Evolutionary conservation across 257 asterid species (phyloP), one percentile per base, ranked within the genome.

Genomic region (Fraxinus americana): DNA sequence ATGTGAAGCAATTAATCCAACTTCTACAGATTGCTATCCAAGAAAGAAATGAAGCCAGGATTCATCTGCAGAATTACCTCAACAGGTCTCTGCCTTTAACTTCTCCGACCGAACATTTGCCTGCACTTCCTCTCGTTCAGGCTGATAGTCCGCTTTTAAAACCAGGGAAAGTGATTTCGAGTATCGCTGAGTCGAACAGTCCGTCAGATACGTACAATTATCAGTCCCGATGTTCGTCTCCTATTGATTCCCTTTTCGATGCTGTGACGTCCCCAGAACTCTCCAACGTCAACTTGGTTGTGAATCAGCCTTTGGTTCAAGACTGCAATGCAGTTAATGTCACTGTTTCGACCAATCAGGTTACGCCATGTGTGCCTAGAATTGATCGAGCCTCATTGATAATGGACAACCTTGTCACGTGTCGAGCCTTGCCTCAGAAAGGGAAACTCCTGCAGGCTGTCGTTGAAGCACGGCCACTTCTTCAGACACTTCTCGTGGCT

Each of bases 161-260:
- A 57, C 77, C 86, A 0, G 80, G 77, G 6, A 88, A 74, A 72
- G 84, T 86, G 4, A 91, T 90, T 67, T 91, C 97, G 21, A 84
- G 91, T 68, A 71, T 88, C 30, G 86, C 97, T 5, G 96, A 88
- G 29, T 90, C 96, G 4, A 88, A 88, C 77, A 87, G 92, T 27
- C 74, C 86, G 0, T 90, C 98, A 0, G 94, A 90, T 0, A 79
- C 90, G 8, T 71, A 84, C 82, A 92, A 86, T 67, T 82, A 90
- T 30, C 88, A 81, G 65, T 81, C 90, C 0, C 89, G 79, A 32
- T 79, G 73, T 48, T 88, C 96, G 7, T 79, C 96, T 9, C 91
- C 90, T 0, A 85, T 82, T 2, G 91, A 90, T 3, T 79, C 92
- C 0, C 76, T 87, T 14, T 78, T 87, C 13, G 87, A 89, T 7